phyloP scores from a whole-genome alignment of 148 eudicot species.

The Amaranthus palmeri region DNA sequence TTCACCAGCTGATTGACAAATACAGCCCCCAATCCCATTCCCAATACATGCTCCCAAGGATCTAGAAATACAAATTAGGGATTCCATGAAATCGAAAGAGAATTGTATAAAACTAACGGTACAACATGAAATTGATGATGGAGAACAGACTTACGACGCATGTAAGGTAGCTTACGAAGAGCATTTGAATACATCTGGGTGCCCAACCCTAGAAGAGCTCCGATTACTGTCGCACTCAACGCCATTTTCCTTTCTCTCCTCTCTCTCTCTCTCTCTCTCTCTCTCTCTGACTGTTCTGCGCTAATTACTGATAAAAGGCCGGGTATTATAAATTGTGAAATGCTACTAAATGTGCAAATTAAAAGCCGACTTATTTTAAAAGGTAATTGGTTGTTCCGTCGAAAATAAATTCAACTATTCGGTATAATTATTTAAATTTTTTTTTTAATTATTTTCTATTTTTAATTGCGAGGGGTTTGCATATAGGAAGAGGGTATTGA shows the following conservation, averaged over 20 bases:
- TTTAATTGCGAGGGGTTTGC: no score
- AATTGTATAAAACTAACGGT: neutral
- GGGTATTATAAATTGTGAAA: no score
- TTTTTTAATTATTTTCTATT: no score
- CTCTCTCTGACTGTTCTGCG: conserved; percentile 6
- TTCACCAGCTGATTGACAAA: conserved; percentile 76
- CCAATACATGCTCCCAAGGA: conserved; percentile 97
- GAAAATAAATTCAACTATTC: no score
- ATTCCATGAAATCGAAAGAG: neutral
- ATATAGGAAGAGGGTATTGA: no score
- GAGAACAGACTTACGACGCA: conserved; percentile 63
- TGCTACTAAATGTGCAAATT: no score
- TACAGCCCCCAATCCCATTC: conserved; percentile 88
- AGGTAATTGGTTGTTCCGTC: no score
- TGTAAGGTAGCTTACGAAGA: conserved; percentile 94
- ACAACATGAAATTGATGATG: neutral
- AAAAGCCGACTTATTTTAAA: no score
- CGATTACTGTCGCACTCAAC: conserved; percentile 76
- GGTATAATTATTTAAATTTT: no score
- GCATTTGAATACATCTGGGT: conserved; percentile 98
- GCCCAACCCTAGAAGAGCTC: conserved; percentile 80
- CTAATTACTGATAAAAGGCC: no score
- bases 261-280: no score
- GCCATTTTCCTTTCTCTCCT: conserved; percentile 53
- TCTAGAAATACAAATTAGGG: conserved; percentile 32